These are phyloP conservation scores for Boletellus deceptivus DNA, from an alignment of 1,284 basidiomycete genomes.

Conservation along the genomic window DNA sequence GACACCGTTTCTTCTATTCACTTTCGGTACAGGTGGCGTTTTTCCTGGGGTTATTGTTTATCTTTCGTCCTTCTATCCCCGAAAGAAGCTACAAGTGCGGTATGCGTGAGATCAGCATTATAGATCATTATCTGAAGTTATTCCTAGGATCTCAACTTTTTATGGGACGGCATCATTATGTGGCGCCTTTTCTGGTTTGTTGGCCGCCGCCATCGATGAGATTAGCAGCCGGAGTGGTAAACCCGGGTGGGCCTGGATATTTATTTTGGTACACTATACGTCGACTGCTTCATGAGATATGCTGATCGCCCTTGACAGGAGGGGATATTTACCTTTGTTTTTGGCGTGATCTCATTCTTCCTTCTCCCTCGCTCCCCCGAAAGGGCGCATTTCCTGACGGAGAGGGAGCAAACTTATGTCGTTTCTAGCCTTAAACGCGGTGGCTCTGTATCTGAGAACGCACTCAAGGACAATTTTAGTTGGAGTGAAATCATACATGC, in stretches of 20 bases:
- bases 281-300: too few species aligned
- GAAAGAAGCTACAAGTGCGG: conserved; percentile 55
- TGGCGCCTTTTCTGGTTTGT: conserved; percentile 61
- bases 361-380: neutral
- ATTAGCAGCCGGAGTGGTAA: conserved; percentile 49
- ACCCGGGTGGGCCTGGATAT: conserved; percentile 65
- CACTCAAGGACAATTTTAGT: neutral
- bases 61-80: conserved; percentile 56
- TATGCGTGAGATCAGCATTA: conserved; percentile 21
- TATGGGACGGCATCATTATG: conserved; percentile 56
- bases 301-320: neutral
- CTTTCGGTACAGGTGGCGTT: conserved; percentile 44
- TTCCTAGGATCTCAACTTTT: conserved; percentile 47
- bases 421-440: neutral
- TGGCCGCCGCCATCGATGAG: conserved; percentile 56
- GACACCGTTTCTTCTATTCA: conserved; percentile 38
- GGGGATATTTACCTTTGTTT: neutral
- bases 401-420: neutral
- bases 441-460: conserved; percentile 1
- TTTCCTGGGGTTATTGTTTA: conserved; percentile 59
- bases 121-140: neutral
- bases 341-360: neutral
- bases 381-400: neutral
- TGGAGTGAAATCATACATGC: neutral
- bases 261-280: conserved; percentile 44